phyloP scores from a whole-genome alignment of 257 asterid species.

The Leptodermis oblonga region DNA sequence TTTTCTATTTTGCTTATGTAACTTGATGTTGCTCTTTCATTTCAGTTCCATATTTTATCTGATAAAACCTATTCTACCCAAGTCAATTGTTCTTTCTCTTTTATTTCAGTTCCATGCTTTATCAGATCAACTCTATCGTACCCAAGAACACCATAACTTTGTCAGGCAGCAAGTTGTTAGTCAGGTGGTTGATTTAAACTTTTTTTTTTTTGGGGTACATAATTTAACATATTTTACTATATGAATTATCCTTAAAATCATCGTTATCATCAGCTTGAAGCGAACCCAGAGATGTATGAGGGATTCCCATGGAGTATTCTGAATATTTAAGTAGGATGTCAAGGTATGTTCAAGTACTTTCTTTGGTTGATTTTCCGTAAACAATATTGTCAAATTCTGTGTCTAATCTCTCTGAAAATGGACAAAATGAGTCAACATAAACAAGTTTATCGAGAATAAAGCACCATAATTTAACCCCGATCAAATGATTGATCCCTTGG shows the following conservation, averaged over 20 bases:
- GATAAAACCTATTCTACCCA: constrained; percentile 48
- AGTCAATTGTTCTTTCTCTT: neutral
- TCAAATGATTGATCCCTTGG: no score
- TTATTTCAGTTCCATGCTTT: constrained; percentile 60
- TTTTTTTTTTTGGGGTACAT: constrained; percentile 1
- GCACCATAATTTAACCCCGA: no score
- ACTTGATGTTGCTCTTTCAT: constrained; percentile 1
- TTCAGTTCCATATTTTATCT: constrained; percentile 68
- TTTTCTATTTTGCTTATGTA: neutral
- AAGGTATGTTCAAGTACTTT: constrained; percentile 44
- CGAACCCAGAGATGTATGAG: constrained; percentile 72
- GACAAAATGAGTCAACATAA: no score
- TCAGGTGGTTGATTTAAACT: constrained; percentile 49
- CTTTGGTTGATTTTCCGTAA: no score
- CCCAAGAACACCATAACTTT: constrained; percentile 87
- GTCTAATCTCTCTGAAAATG: no score
- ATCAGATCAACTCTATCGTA: constrained; percentile 88
- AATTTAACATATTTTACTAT: constrained; percentile 1
- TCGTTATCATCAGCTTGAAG: constrained; percentile 64
- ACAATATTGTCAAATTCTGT: no score
- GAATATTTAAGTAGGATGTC: constrained; percentile 72
- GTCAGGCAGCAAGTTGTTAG: constrained; percentile 82
- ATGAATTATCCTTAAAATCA: constrained; percentile 19
- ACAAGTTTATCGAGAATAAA: no score
- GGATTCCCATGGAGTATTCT: constrained; percentile 90